A percentile compares a stretch with the other conserved stretches of the same genome.
These are phyloP conservation scores for Camelina laxa DNA, from an alignment of 345 rosid genomes.

Conservation along the genomic window DNA sequence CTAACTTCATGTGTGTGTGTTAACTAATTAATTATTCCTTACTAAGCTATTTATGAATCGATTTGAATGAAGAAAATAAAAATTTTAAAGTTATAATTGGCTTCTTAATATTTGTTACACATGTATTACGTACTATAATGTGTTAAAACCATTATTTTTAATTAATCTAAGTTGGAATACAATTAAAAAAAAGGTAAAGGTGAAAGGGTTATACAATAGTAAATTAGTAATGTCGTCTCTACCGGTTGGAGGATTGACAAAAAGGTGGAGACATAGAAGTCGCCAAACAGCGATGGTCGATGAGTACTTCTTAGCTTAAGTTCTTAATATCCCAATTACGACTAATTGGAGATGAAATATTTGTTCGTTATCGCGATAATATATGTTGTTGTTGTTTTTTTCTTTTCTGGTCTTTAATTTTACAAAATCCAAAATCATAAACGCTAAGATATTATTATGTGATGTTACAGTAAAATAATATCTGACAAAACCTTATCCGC, in stretches of 20 bases:
- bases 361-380: too few relatives aligned
- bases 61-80: neutral
- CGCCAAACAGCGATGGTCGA: too few relatives aligned
- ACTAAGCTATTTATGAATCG: neutral
- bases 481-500: constrained; percentile 18
- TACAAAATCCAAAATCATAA: too few relatives aligned
- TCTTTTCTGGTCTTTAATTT: too few relatives aligned
- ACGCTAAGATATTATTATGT: too few relatives aligned
- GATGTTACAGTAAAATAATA: too few relatives aligned
- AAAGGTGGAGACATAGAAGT: too few relatives aligned
- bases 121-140: neutral
- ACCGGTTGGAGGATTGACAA: neutral
- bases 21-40: neutral
- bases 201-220: neutral
- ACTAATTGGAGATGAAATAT: neutral
- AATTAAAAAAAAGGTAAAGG: neutral
- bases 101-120: neutral
- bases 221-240: neutral
- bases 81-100: neutral
- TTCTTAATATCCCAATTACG: too few relatives aligned
- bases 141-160: neutral
- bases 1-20: constrained; percentile 18
- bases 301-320: too few relatives aligned
- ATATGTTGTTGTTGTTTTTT: too few relatives aligned
- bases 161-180: neutral